Evolutionary conservation across 306 rosid species (phyloP), one percentile per base, ranked within the genome.

Genomic region (Rosa persica): DNA sequence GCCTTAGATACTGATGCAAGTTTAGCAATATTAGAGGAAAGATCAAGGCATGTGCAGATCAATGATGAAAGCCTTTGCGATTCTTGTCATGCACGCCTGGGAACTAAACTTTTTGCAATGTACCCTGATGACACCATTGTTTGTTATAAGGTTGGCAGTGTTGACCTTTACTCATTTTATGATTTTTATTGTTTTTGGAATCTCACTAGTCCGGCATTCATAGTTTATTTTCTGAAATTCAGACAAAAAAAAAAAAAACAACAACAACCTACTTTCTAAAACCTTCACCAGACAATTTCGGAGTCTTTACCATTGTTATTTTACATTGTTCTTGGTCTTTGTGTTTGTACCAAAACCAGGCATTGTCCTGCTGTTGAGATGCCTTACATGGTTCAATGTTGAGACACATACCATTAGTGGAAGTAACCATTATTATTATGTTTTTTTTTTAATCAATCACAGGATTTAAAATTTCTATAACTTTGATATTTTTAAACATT

Each of bases 71-170:
- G 90, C 86, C 96, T 95, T 42, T 95, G 98, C 42, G 98, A 92
- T 81, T 92, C 98, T 55, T 95, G 98, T 80, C 90, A 91, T 80
- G 97, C 98, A 67, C 97, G 97, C 79, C 97, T 95, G 34, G 98
- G 98, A 75, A 95, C 98, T 46, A 95, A 92, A 85, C 86, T 95
- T 78, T 95, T 95, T 80, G 98, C 98, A 8, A 95, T 95, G 98
- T 95, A 95, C 85, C 98, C 98, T 38, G 98, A 95, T 81, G 98
- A 95, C 79, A 82, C 93, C 22, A 81, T 95, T 46, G 89, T 95
- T 69, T 95, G 98, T 83, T 95, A 95, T 92, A 95, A 95, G 98
- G 98, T 95, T 83, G 55, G 90, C 83, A 70, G 75, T 52, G 15
- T 38, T 74, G 70, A 40, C 25, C 78, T 74, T 79, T 44, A 47